phyloP scores from a whole-genome alignment of 805 yeast genomes.

The Maudiozyma bulderi region DNA sequence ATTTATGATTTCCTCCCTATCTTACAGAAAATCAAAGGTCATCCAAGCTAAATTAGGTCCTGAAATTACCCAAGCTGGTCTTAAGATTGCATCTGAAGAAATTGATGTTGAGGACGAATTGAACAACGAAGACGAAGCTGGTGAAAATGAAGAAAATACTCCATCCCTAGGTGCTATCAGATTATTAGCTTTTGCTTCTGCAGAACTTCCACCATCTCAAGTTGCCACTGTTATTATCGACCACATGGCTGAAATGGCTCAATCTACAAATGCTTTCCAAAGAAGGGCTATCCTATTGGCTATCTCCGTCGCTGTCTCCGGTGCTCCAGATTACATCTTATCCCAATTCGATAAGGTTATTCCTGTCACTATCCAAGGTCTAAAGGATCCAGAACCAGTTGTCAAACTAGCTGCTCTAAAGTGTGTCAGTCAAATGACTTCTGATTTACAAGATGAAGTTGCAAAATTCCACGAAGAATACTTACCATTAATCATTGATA shows the following conservation, averaged over 20 bases:
- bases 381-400: conserved; percentile 61
- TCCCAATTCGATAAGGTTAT: conserved; percentile 65
- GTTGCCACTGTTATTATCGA: conserved; percentile 73
- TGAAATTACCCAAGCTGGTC: conserved; percentile 60
- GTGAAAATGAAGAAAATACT: conserved; percentile 83
- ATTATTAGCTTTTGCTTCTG: conserved; percentile 65
- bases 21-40: conserved; percentile 74
- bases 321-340: conserved; percentile 88
- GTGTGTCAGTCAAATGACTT: conserved; percentile 66
- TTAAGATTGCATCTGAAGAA: conserved; percentile 73
- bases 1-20: conserved; percentile 68
- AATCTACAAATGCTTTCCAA: conserved; percentile 59
- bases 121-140: conserved; percentile 76
- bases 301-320: conserved; percentile 74
- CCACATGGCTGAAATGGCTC: conserved; percentile 45
- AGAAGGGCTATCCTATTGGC: conserved; percentile 82
- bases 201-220: conserved; percentile 87
- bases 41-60: conserved; percentile 78
- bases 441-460: conserved; percentile 75
- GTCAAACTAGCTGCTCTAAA: conserved; percentile 84
- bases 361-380: conserved; percentile 63
- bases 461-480: conserved; percentile 77
- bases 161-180: conserved; percentile 74
- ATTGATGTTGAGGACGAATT: conserved; percentile 68
- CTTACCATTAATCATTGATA: conserved; percentile 76